These are phyloP conservation scores for Lachnellula arida DNA, from an alignment of 2,329 filamentous ascomycete species.

Conservation along the genomic window DNA sequence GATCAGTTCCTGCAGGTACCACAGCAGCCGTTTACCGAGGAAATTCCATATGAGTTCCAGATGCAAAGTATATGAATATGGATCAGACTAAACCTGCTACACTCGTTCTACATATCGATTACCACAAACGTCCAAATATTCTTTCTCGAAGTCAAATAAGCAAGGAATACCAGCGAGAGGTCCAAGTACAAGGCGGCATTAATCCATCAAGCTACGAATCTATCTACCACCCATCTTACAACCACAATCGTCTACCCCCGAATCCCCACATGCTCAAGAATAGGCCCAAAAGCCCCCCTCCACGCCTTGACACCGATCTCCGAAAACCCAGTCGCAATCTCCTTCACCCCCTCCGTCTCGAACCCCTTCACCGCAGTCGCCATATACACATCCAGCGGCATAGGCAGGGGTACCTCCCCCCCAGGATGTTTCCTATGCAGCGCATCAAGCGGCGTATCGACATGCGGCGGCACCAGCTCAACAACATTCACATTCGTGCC, in stretches of 20 bases:
- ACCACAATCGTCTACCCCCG: not conserved
- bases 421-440: conserved; percentile 20
- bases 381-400: conserved; percentile 33
- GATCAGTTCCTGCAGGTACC: conserved; percentile 18
- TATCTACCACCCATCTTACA: not conserved
- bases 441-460: conserved; percentile 33
- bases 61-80: not conserved
- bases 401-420: conserved; percentile 23
- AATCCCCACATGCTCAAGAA: conserved; percentile 13
- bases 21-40: not conserved
- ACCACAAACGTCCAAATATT: not conserved
- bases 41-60: not conserved
- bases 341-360: conserved; percentile 28
- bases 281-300: conserved; percentile 17
- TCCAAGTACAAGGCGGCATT: not conserved
- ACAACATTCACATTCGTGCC: conserved; percentile 31
- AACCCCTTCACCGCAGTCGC: conserved; percentile 25
- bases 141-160: not conserved
- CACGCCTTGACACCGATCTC: conserved; percentile 16
- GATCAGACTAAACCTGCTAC: not conserved
- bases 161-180: not conserved
- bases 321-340: conserved; percentile 30
- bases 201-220: not conserved
- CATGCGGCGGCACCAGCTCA: conserved; percentile 36
- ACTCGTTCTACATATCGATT: not conserved